These are phyloP conservation scores for Fusarium sp. DNA, from an alignment of 2,329 filamentous ascomycete species.

Conservation along the genomic window DNA sequence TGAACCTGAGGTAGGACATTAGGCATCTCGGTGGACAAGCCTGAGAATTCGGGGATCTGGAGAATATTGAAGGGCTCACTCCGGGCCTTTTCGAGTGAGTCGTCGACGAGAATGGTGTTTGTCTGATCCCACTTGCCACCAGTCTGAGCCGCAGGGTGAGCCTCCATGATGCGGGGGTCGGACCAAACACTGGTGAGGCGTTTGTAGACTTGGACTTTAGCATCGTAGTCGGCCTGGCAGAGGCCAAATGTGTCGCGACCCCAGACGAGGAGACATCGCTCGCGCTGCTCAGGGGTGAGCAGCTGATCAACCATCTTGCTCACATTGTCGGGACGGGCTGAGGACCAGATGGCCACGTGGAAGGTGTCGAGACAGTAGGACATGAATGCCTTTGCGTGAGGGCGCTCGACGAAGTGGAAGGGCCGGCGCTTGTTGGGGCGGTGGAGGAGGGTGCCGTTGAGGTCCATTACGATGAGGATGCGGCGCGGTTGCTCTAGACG, in stretches of 20 bases:
- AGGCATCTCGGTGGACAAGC: constrained; percentile 53
- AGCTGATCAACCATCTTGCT: constrained; percentile 73
- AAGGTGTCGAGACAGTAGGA: constrained; percentile 80
- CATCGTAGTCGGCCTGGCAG: constrained; percentile 70
- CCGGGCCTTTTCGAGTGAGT: constrained; percentile 82
- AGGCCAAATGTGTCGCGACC: constrained; percentile 82
- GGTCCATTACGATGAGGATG: constrained; percentile 87
- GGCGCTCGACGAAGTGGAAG: constrained; percentile 73
- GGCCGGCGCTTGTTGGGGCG: constrained; percentile 67
- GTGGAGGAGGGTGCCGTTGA: constrained; percentile 90
- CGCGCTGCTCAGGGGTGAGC: constrained; percentile 65
- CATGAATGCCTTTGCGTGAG: constrained; percentile 76
- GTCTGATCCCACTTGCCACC: constrained; percentile 76
- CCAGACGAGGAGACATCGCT: constrained; percentile 78
- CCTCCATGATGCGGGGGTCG: constrained; percentile 55
- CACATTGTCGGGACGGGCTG: constrained; percentile 81
- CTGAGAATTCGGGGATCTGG: constrained; percentile 81
- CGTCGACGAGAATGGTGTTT: constrained; percentile 92
- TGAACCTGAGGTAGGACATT: constrained; percentile 69
- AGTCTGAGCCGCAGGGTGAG: constrained; percentile 56
- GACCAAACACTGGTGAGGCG: constrained; percentile 80
- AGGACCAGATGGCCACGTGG: constrained; percentile 91
- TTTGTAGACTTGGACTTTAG: constrained; percentile 90
- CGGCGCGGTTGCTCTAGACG: constrained; percentile 63
- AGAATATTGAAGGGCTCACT: constrained; percentile 88